Conservation (phyloP, 2,329 filamentous ascomycete species). For the Thelonectria rubi region DNA sequence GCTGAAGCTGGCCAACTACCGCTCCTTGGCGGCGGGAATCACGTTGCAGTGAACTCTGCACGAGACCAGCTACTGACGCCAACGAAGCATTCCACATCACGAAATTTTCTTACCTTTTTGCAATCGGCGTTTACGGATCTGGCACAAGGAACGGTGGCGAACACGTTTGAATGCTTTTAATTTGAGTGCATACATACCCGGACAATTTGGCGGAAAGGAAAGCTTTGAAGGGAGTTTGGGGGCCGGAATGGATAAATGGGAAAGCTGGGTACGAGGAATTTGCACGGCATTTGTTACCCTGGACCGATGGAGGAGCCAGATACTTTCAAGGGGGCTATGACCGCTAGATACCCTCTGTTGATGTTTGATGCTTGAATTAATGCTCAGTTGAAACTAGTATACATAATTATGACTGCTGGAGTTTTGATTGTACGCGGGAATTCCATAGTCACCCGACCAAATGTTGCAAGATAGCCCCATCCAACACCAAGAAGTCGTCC, state of each 20-base stretch:
- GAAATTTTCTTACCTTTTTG: slow-evolving; percentile 20
- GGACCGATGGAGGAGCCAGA: slow-evolving; percentile 22
- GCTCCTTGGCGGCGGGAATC: slow-evolving; percentile 55
- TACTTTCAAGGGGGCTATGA: slow-evolving; percentile 19
- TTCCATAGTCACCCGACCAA: not conserved
- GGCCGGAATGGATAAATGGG: slow-evolving; percentile 38
- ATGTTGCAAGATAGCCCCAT: not conserved
- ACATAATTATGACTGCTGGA: not conserved
- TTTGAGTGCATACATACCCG: slow-evolving; percentile 39
- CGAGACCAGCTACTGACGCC: not conserved
- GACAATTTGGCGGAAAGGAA: slow-evolving; percentile 28
- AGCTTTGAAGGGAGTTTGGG: slow-evolving; percentile 38
- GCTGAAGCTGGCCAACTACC: slow-evolving; percentile 67
- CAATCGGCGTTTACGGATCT: slow-evolving; percentile 34
- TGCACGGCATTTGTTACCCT: slow-evolving; percentile 30
- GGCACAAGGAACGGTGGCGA: slow-evolving; percentile 22
- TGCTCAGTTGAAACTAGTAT: slow-evolving; percentile 25
- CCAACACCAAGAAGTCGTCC: not conserved
- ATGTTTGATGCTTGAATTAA: slow-evolving; percentile 30
- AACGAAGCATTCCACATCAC: not conserved
- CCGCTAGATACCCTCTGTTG: slow-evolving; percentile 38
- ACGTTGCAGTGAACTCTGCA: slow-evolving; percentile 45
- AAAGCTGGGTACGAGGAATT: slow-evolving; percentile 30
- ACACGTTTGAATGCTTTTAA: slow-evolving; percentile 30
- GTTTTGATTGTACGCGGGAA: not conserved